Evolutionary conservation across 2,329 filamentous ascomycete genomes (phyloP), one percentile per base, ranked within the genome.

Genomic region (Thielaviopsis musarum): DNA sequence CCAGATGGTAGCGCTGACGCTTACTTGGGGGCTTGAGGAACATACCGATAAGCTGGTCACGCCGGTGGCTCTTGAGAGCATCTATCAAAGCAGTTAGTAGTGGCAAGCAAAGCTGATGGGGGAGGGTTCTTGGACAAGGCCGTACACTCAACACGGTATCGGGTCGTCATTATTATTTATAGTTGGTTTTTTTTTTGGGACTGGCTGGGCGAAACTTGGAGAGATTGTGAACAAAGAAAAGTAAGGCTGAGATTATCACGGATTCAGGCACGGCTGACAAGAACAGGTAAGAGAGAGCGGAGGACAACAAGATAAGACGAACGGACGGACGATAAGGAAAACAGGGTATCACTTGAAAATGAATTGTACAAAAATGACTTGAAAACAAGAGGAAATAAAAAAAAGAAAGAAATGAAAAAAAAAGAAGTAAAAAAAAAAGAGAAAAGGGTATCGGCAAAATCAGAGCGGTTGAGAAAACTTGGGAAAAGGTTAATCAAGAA

Each of bases 11-110:
- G 24, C 3, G 24, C 6, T 26, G 24, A 26, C 24, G 24, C 24
- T 26, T n/a, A 2, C 22, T 38, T 24, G 48, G 48, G 41, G 52
- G 58, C 19, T 56, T 21, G 22, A 52, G 22, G 51, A 34, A 65
- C 70, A 61, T 74, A 85, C 87, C 78, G 72, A 90, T 89, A 67
- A 96, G 82, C 70, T 96, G 91, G 70, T 96, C 91, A 69, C 91
- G 79, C 59, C 91, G 82, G 74, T 96, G 91, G 57, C 90, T 91
- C 79, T 95, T 82, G 67, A 81, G 75, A 54, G 79, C 77, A 74
- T 82, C 79, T 82, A 19, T 12, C 21, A 21, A 58, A 57, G 57
- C 17, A 24, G 59, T 61, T 61, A 48, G 54, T 21, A n/a, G n/a
- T 28, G 13, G 45, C 51, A 34, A 12, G 30, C 10, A 9, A 34